Evolutionary conservation across 225 moss, liverwort and hornwort species (phyloP).

Genomic region (Pleurozium schreberi): DNA sequence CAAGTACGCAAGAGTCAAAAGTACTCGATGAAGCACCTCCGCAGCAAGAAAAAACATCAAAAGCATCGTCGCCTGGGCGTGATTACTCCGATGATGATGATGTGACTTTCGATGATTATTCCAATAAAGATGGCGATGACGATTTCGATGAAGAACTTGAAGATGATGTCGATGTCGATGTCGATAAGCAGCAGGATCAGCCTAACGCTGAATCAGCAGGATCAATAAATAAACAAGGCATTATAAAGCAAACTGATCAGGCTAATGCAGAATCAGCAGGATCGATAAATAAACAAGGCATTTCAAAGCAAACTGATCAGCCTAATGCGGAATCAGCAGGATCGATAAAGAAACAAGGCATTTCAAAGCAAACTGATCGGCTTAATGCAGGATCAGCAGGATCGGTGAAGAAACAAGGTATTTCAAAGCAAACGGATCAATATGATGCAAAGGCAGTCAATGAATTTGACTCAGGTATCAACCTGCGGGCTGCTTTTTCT

Average conservation of each 20-base stretch:
- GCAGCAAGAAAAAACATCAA: slow-evolving; percentile 1
- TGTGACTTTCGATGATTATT: slow-evolving; percentile 28
- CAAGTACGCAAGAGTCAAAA: slow-evolving; percentile 8
- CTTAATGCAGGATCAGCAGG: not conserved
- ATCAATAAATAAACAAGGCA: not conserved
- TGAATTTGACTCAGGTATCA: slow-evolving; percentile 4
- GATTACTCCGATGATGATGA: slow-evolving; percentile 23
- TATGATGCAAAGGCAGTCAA: not conserved
- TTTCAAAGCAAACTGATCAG: not conserved
- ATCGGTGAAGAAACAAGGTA: not conserved
- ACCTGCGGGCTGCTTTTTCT: not conserved
- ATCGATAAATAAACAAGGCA: not conserved
- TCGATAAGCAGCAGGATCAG: slow-evolving; percentile 17
- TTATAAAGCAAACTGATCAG: not conserved
- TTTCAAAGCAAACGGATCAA: not conserved
- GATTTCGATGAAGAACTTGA: slow-evolving; percentile 30
- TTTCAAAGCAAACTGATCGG: not conserved
- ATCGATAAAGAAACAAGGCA: not conserved
- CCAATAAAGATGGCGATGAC: slow-evolving; percentile 26
- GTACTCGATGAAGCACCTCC: slow-evolving; percentile 4
- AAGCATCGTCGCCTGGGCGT: not conserved
- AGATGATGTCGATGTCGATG: slow-evolving; percentile 12
- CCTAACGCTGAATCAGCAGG: not conserved
- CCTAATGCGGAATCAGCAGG: not conserved
- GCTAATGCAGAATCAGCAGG: not conserved